Conservation (phyloP, 768 basidiomycete genomes). For the Panaeolus cyanescens region DNA sequence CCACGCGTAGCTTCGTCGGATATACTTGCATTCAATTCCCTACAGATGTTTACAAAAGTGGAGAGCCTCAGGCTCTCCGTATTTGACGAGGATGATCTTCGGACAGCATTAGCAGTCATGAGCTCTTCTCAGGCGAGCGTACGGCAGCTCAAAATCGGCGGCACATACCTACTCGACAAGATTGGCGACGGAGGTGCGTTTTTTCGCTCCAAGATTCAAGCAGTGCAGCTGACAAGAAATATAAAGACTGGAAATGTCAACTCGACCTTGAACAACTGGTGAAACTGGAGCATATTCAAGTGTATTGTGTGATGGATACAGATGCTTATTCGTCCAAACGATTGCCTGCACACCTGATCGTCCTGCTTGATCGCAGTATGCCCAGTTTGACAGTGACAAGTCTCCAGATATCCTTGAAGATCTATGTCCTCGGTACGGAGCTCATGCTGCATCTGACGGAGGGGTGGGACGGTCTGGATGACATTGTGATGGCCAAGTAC, state of each 20-base stretch:
- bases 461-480: not conserved
- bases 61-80: not conserved
- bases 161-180: not conserved
- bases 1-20: not conserved
- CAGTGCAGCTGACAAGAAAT: too few relatives aligned
- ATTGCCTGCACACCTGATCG: not conserved
- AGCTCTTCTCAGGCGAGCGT: not conserved
- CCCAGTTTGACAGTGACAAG: not conserved
- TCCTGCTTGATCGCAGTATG: not conserved
- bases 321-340: not conserved
- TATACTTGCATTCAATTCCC: not conserved
- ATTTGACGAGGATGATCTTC: not conserved
- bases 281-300: not conserved
- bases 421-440: not conserved
- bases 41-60: not conserved
- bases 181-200: not conserved
- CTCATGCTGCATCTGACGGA: not conserved
- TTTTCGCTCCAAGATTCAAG: too few relatives aligned
- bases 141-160: not conserved
- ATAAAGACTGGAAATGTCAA: not conserved
- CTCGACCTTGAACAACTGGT: not conserved
- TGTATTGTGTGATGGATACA: not conserved
- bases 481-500: not conserved
- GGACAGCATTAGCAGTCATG: not conserved
- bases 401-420: not conserved